Evolutionary conservation across 257 asterid genomes (phyloP).

Genomic region (Leptodermis oblonga): DNA sequence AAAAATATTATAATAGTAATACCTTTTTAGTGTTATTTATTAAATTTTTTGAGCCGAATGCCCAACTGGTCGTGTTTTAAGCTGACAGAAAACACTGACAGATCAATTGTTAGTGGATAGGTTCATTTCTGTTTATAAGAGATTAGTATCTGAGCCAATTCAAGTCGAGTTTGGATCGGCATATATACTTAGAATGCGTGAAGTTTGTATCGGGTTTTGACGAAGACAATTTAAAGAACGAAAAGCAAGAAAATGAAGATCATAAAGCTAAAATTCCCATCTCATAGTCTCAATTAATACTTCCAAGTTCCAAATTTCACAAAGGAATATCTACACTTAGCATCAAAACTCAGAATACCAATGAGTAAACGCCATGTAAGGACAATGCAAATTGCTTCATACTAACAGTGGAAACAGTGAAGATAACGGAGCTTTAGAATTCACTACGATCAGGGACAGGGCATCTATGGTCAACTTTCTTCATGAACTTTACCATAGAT

Average conservation of each 20-base stretch:
- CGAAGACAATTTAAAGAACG: neutral
- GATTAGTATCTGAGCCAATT: too few relatives aligned
- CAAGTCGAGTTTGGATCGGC: too few relatives aligned
- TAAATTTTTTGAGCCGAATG: neutral
- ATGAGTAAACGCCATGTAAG: neutral
- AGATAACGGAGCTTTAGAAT: constrained; percentile 19
- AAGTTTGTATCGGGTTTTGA: too few relatives aligned
- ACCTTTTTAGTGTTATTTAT: neutral
- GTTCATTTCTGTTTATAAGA: too few relatives aligned
- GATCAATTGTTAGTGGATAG: too few relatives aligned
- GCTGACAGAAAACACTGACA: too few relatives aligned
- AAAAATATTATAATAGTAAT: neutral
- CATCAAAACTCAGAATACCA: neutral
- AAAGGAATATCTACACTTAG: neutral
- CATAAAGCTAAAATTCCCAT: neutral
- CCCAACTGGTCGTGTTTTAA: too few relatives aligned
- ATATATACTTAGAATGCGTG: too few relatives aligned
- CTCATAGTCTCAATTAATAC: neutral
- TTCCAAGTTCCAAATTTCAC: neutral
- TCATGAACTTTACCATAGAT: neutral
- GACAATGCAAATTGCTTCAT: neutral
- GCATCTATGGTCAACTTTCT: constrained; percentile 6
- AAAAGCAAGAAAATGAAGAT: neutral
- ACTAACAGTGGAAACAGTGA: neutral
- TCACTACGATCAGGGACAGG: constrained; percentile 26